Evolutionary conservation across 352 stramenopile genomes (phyloP).

Genomic region (Globisporangium iwayamae): DNA sequence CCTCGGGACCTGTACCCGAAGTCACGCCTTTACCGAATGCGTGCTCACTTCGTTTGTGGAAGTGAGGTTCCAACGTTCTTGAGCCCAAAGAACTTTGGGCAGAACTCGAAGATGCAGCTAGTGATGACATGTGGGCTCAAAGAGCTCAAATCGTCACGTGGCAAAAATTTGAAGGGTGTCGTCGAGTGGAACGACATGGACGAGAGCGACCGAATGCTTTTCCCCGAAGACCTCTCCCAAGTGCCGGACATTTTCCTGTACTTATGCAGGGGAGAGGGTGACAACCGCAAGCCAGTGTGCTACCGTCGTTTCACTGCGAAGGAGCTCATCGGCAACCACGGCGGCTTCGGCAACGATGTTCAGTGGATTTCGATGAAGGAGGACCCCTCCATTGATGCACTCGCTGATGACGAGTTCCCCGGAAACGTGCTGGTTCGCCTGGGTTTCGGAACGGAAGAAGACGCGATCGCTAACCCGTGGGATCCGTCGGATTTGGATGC

Average conservation of each 20-base stretch:
- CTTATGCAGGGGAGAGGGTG: conserved; percentile 65
- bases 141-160: conserved; percentile 51
- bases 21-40: conserved; percentile 64
- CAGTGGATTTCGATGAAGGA: conserved; percentile 82
- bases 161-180: conserved; percentile 71
- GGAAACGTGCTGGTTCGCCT: conserved; percentile 79
- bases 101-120: conserved; percentile 79
- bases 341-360: conserved; percentile 50
- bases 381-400: conserved; percentile 72
- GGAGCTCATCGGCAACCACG: conserved; percentile 54
- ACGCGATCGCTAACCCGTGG: conserved; percentile 55
- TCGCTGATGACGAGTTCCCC: conserved; percentile 77
- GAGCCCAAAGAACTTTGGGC: conserved; percentile 60
- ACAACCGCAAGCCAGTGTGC: conserved; percentile 60
- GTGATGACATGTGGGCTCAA: conserved; percentile 63
- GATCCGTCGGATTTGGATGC: conserved; percentile 46
- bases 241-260: conserved; percentile 90
- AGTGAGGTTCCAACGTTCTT: conserved; percentile 74
- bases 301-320: conserved; percentile 79
- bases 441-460: conserved; percentile 73
- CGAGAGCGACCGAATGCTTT: conserved; percentile 72
- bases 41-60: conserved; percentile 70
- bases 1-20: conserved; percentile 54
- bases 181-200: conserved; percentile 83
- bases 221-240: conserved; percentile 66